Evolutionary conservation across 2,329 filamentous ascomycete species (phyloP).

Genomic region (Sclerotinia nivalis): DNA sequence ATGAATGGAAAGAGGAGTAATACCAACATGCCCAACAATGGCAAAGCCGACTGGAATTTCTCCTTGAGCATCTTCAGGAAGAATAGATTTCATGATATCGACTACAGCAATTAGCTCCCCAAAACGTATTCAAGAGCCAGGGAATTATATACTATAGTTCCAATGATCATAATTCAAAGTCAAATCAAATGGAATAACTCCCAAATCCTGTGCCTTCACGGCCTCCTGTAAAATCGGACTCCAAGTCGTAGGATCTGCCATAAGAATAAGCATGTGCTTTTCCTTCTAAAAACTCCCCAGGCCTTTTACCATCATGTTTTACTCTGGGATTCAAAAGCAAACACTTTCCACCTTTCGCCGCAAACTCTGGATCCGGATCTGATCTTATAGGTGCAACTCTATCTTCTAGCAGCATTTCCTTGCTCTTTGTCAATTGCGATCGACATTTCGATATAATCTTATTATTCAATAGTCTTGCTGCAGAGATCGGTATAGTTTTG

Average conservation of each 20-base stretch:
- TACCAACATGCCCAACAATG: constrained; percentile 82
- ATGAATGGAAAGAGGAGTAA: constrained; percentile 33
- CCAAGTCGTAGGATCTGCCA: constrained; percentile 72
- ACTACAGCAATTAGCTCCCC: constrained; percentile 25
- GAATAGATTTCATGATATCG: constrained; percentile 78
- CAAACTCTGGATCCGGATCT: constrained; percentile 59
- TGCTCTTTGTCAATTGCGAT: constrained; percentile 62
- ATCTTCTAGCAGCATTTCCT: constrained; percentile 65
- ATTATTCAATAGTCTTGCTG: constrained; percentile 73
- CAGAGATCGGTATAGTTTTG: constrained; percentile 72
- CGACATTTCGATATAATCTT: constrained; percentile 74
- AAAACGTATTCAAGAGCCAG: too few species aligned
- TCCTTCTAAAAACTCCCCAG: not conserved
- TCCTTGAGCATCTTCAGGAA: constrained; percentile 76
- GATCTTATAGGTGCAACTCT: constrained; percentile 62
- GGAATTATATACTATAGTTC: constrained; percentile 67
- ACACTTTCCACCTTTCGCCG: constrained; percentile 59
- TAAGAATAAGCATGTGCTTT: not conserved
- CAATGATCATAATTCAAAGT: constrained; percentile 82
- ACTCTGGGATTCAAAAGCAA: constrained; percentile 60
- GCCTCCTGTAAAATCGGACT: constrained; percentile 68
- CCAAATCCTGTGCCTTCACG: constrained; percentile 66
- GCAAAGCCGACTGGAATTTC: constrained; percentile 87
- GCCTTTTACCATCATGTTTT: constrained; percentile 49
- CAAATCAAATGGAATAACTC: constrained; percentile 73